Percentiles rank a stretch among this genome's conserved stretches.
Conservation (phyloP, 1,284 basidiomycete species). For the Tausonia pullulans region DNA sequence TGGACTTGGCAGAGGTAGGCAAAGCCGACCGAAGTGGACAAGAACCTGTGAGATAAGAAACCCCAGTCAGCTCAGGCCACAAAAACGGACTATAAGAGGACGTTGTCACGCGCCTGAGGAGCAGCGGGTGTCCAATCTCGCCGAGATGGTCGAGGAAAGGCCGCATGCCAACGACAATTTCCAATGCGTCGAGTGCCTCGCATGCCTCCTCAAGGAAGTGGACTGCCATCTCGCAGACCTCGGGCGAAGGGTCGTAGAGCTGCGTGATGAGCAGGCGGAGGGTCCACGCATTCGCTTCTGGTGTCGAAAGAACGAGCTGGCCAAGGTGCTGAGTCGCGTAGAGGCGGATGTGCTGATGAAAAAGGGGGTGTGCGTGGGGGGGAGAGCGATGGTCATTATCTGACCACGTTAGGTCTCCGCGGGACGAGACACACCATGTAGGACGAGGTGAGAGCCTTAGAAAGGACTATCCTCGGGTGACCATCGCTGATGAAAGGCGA, state of each 20-base stretch:
- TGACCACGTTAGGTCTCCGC: too few relatives aligned
- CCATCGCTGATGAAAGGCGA: slow-evolving; percentile 53
- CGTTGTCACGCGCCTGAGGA: slow-evolving; percentile 57
- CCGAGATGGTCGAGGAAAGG: slow-evolving; percentile 92
- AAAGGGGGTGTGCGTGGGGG: not conserved
- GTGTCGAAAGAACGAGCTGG: slow-evolving; percentile 54
- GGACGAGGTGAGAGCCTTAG: slow-evolving; percentile 85
- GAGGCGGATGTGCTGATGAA: slow-evolving; percentile 61
- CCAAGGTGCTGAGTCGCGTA: slow-evolving; percentile 83
- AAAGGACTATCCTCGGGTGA: slow-evolving; percentile 78
- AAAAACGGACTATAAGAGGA: not conserved
- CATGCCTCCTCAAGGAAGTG: slow-evolving; percentile 83
- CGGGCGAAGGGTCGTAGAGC: slow-evolving; percentile 79
- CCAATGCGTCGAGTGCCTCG: slow-evolving; percentile 66
- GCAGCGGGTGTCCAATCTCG: slow-evolving; percentile 75
- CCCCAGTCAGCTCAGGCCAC: not conserved
- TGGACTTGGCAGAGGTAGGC: slow-evolving; percentile 79
- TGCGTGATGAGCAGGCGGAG: slow-evolving; percentile 84
- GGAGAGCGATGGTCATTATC: too few relatives aligned
- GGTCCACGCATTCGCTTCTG: slow-evolving; percentile 65
- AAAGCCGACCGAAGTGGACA: slow-evolving; percentile 89
- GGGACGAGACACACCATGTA: slow-evolving; percentile 49
- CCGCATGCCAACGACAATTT: slow-evolving; percentile 85
- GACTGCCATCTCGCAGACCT: slow-evolving; percentile 82
- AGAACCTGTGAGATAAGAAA: slow-evolving; percentile 50